Base-by-base conservation (phyloP, 2,329 filamentous ascomycete genomes). In the Exophiala bonariae region DNA sequence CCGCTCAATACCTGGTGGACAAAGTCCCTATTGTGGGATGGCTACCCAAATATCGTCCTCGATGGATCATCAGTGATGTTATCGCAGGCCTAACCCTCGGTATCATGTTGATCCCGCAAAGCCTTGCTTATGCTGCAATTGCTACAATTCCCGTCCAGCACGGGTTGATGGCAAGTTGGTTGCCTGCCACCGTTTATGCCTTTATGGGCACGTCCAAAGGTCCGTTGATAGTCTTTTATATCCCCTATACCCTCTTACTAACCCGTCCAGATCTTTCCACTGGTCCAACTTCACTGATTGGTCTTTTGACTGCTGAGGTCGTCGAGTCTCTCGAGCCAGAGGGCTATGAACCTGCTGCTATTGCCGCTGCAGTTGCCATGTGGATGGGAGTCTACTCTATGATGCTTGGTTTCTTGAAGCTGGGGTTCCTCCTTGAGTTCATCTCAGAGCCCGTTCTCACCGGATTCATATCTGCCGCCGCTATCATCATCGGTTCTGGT, bases 381-480 rank as follows among this genome's bases (percentile, higher is more conserved):
- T 79, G 81, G 66, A 80, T 84, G 49, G 82, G 82, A 0, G 68
- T 82, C 2, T 82, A 81, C 57, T 71, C 77, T 13, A 71, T 85
- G n/a, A 69, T 74, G 10, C 66, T 85, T 3, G 82, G 82, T 0
- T 67, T 84, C 1, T 68, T 84, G n/a, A 81, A 80, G 38, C 76
- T 85, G 3, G 82, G 82, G 1, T 85, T 83, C 60, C 68, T 85
- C 4, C 72, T 85, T 17, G 80, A 85, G 50, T 85, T 83, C 55
- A 79, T 85, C 54, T 83, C 81, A 0, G 73, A 82, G 1, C 81
- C 82, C 0, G 79, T 85, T 2, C 71, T 85, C 0, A 80, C 73
- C 4, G 82, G 82, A 3, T 85, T 84, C 66, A 83, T 85, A 56
- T 82, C 80, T 0, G 81, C 81, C 2, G 81, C 82, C 1, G 82